phyloP scores from a whole-genome alignment of 2,329 filamentous ascomycete genomes.

The Venturia nashicola region DNA sequence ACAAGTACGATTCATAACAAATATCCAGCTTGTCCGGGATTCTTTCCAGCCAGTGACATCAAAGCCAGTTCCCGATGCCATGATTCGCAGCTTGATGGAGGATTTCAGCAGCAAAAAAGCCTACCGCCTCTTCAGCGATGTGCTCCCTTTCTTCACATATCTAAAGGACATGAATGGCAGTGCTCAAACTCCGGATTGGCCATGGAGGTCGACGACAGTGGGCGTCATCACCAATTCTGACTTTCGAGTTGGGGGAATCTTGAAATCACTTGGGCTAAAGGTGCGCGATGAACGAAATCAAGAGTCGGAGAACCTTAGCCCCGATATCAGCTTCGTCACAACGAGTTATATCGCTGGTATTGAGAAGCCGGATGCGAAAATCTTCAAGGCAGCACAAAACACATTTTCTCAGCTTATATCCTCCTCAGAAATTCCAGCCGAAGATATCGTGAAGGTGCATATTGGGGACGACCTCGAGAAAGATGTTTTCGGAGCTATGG shows the following conservation, averaged over 20 bases:
- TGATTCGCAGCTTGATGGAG: constrained; percentile 37
- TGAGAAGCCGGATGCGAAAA: constrained; percentile 44
- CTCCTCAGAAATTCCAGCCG: constrained; percentile 1
- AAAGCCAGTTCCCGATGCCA: constrained; percentile 26
- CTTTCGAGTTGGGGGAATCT: constrained; percentile 41
- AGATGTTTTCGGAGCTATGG: constrained; percentile 9
- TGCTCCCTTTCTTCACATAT: constrained; percentile 32
- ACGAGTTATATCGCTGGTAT: constrained; percentile 51
- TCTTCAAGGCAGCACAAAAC: constrained; percentile 43
- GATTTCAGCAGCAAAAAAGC: constrained; percentile 43
- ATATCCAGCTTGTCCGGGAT: constrained; percentile 38
- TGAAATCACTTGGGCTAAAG: constrained; percentile 40
- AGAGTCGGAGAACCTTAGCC: constrained; percentile 7
- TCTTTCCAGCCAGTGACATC: constrained; percentile 36
- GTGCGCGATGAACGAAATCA: constrained; percentile 22
- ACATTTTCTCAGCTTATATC: constrained; percentile 26
- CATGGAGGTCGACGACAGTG: constrained; percentile 32
- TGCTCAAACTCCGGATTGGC: constrained; percentile 15
- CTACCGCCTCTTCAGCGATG: constrained; percentile 37
- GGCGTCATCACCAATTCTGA: constrained; percentile 54
- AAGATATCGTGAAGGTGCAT: constrained; percentile 11
- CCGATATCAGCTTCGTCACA: constrained; percentile 44
- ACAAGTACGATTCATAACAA: background rate
- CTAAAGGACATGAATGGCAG: constrained; percentile 11
- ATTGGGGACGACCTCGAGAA: constrained; percentile 12